Evolutionary conservation across 129 eudicot species (phyloP).

Genomic region (Lactuca sativa): DNA sequence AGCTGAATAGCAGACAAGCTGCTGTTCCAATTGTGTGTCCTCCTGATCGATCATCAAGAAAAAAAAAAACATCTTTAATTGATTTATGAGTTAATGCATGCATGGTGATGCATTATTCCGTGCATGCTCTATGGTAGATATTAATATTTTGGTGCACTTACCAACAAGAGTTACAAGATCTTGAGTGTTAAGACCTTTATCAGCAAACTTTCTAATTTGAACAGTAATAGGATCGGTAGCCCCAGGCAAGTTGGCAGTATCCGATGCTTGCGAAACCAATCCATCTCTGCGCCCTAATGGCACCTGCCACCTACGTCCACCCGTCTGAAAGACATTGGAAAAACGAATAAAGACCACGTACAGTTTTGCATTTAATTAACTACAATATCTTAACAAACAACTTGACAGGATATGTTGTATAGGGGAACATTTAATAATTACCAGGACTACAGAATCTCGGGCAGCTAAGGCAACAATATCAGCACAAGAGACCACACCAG

Average conservation of each 20-base stretch:
- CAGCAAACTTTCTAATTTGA: constrained; percentile 47
- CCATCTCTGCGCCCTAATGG: constrained; percentile 83
- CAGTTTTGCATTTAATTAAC: neutral
- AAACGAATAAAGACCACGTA: neutral
- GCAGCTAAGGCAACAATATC: constrained; percentile 78
- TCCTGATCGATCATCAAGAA: constrained; percentile 31
- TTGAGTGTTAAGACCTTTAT: constrained; percentile 49
- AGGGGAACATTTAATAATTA: constrained; percentile 17
- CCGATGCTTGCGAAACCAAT: constrained; percentile 59
- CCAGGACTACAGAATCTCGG: constrained; percentile 62
- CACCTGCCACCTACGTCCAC: constrained; percentile 54
- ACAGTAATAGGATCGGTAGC: constrained; percentile 41
- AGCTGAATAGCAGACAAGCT: constrained; percentile 57
- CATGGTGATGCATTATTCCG: neutral
- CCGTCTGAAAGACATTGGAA: constrained; percentile 28
- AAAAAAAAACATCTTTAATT: neutral
- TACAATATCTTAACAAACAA: neutral
- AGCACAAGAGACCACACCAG: constrained; percentile 88
- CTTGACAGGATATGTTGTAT: neutral
- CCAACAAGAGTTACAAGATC: constrained; percentile 86
- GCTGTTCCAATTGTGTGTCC: constrained; percentile 82
- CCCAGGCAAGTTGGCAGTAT: constrained; percentile 49
- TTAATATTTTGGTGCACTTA: constrained; percentile 19
- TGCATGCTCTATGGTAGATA: neutral
- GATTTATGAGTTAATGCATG: neutral